Conservation (phyloP, 257 asterid species). For the Penstemon barbatus region DNA sequence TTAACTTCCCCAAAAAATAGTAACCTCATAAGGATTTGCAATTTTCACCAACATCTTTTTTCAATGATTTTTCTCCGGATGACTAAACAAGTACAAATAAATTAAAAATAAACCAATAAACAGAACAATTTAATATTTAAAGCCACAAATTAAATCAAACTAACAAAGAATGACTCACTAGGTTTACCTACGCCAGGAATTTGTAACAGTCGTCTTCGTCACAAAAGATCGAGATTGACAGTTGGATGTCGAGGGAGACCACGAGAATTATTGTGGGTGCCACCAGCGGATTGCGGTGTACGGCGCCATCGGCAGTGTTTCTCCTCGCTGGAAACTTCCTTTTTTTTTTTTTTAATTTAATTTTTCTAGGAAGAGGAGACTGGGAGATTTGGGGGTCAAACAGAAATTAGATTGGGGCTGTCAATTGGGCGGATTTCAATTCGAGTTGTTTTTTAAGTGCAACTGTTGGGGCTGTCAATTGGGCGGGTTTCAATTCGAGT, state of each 20-base stretch:
- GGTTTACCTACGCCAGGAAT: conserved; percentile 67
- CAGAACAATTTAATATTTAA: not conserved
- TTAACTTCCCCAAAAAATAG: not conserved
- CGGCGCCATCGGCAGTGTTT: conserved; percentile 55
- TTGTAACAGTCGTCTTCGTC: conserved; percentile 96
- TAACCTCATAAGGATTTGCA: conserved; percentile 95
- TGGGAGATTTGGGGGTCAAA: no score
- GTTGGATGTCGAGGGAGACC: conserved; percentile 58
- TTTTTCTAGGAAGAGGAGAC: no score
- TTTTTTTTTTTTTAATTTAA: no score
- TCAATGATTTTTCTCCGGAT: conserved; percentile 97
- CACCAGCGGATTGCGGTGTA: conserved; percentile 52
- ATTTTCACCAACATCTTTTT: conserved; percentile 76
- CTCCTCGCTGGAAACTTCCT: no score
- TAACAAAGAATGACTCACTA: conserved; percentile 39
- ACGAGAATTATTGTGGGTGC: conserved; percentile 40
- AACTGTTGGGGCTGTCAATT: no score
- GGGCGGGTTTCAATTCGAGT: no score
- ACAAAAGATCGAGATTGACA: conserved; percentile 81
- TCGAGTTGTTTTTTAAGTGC: no score
- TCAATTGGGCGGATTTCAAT: no score
- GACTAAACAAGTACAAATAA: conserved; percentile 39
- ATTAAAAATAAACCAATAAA: not conserved
- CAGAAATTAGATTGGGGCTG: no score
- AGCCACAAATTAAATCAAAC: not conserved